These are phyloP conservation scores for Ophiostoma australiae DNA, from an alignment of 2,329 filamentous ascomycete genomes.

Conservation along the genomic window DNA sequence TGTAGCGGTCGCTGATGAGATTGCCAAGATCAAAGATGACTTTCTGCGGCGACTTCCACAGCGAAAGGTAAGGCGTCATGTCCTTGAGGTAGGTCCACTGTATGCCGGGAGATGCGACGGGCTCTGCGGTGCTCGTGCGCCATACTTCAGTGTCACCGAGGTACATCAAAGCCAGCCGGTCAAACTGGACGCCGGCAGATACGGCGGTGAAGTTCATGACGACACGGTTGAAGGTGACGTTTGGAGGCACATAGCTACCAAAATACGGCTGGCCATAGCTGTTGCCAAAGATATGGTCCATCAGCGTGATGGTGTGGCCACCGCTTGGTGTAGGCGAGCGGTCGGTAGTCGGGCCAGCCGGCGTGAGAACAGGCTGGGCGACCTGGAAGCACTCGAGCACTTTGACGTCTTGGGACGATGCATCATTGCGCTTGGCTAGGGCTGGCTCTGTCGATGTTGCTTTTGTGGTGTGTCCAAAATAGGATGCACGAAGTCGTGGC, in stretches of 20 bases:
- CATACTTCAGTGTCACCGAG: constrained; percentile 76
- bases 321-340: constrained; percentile 22
- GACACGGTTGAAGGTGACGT: constrained; percentile 67
- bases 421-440: neutral
- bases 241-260: constrained; percentile 61
- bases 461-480: neutral
- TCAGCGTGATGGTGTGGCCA: constrained; percentile 54
- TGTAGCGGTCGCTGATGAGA: constrained; percentile 65
- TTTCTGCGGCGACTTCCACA: constrained; percentile 66
- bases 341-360: constrained; percentile 37
- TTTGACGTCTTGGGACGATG: constrained; percentile 21
- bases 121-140: constrained; percentile 77
- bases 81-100: constrained; percentile 74
- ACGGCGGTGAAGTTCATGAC: constrained; percentile 71
- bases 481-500: neutral
- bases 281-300: constrained; percentile 64
- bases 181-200: constrained; percentile 67
- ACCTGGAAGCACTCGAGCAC: constrained; percentile 64
- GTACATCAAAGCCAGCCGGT: constrained; percentile 71
- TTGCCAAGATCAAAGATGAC: constrained; percentile 78
- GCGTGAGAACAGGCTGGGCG: constrained; percentile 58
- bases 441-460: neutral
- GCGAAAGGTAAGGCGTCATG: constrained; percentile 63
- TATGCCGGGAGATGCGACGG: constrained; percentile 60
- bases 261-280: constrained; percentile 72